Conservation (phyloP, 2,329 filamentous ascomycete species). For the Epichloe festucae region DNA sequence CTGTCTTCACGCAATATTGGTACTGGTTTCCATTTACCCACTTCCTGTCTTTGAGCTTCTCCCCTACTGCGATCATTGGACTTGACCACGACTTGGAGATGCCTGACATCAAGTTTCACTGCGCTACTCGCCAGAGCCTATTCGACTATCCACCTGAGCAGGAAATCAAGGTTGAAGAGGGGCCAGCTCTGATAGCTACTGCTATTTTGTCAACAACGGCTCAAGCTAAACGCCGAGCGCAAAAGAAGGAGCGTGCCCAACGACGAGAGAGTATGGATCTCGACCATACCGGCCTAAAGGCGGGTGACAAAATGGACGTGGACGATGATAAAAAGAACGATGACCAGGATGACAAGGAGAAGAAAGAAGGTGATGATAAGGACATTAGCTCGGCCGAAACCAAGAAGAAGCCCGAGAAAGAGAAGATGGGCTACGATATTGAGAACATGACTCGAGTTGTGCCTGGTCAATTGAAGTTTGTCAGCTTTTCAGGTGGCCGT, state of each 20-base stretch:
- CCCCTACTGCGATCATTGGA: conserved; percentile 91
- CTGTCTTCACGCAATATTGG: conserved; percentile 98
- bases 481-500: conserved; percentile 79
- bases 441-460: conserved; percentile 96
- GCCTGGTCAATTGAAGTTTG: conserved; percentile 85
- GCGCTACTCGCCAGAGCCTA: conserved; percentile 82
- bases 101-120: conserved; percentile 89
- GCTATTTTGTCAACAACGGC: conserved; percentile 93
- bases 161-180: conserved; percentile 88
- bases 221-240: conserved; percentile 86
- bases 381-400: conserved; percentile 40
- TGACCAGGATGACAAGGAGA: conserved; percentile 42
- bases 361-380: conserved; percentile 49
- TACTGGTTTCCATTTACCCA: conserved; percentile 99
- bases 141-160: conserved; percentile 98
- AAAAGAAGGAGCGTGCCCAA: conserved; percentile 85
- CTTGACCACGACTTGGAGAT: conserved; percentile 90
- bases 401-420: conserved; percentile 89
- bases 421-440: conserved; percentile 91
- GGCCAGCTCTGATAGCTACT: conserved; percentile 85
- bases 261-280: conserved; percentile 92
- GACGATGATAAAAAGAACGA: conserved; percentile 51
- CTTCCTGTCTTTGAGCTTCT: conserved; percentile 90
- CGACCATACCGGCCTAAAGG: conserved; percentile 53
- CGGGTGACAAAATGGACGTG: conserved; percentile 78